Evolutionary conservation across 257 asterid species (phyloP).

Genomic region (Plantago elongata): DNA sequence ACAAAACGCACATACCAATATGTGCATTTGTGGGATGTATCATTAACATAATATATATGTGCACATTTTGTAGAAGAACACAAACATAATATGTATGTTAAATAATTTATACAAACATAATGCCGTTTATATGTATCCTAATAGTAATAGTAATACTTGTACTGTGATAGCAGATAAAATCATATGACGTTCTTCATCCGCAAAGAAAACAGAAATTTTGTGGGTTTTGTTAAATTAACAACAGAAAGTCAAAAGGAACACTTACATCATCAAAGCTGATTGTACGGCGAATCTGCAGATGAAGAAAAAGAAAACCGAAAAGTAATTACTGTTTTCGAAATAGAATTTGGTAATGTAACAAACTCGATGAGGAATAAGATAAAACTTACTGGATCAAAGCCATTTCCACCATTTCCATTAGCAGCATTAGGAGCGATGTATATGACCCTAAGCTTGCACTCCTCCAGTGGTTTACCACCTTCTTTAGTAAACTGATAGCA

Average conservation of each 20-base stretch:
- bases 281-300: slow-evolving; percentile 20
- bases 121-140: too few relatives aligned
- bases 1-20: too few relatives aligned
- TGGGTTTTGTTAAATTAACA: not conserved
- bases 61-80: too few relatives aligned
- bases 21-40: too few relatives aligned
- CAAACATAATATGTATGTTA: too few relatives aligned
- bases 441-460: slow-evolving; percentile 68
- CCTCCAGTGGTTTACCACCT: slow-evolving; percentile 47
- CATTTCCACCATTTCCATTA: slow-evolving; percentile 29
- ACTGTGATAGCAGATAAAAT: too few relatives aligned
- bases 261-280: slow-evolving; percentile 23
- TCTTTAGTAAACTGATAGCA: slow-evolving; percentile 62
- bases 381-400: slow-evolving; percentile 34
- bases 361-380: not conserved
- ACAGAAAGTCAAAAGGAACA: not conserved
- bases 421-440: slow-evolving; percentile 40
- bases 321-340: not conserved
- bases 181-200: not conserved
- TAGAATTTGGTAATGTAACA: not conserved
- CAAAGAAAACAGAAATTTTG: not conserved
- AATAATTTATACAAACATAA: too few relatives aligned
- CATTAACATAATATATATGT: too few relatives aligned
- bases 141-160: too few relatives aligned
- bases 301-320: not conserved